These are phyloP conservation scores for Candida sanyiensis DNA, from an alignment of 805 yeast species.

Conservation along the genomic window DNA sequence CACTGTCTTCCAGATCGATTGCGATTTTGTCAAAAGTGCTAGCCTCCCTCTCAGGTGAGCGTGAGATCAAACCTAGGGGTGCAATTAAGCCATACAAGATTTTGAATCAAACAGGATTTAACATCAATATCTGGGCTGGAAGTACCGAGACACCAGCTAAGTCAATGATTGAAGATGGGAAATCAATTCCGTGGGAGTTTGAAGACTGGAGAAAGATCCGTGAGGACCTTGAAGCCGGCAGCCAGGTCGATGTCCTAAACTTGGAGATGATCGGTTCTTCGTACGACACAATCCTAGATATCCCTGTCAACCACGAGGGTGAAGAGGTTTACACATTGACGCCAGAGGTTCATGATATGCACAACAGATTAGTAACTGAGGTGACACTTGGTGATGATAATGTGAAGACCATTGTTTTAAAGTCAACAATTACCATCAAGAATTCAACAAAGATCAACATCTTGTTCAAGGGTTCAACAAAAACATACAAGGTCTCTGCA, in stretches of 20 bases:
- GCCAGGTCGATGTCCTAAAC: constrained; percentile 54
- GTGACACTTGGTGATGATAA: constrained; percentile 66
- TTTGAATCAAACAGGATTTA: constrained; percentile 78
- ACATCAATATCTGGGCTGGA: constrained; percentile 80
- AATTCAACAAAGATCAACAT: constrained; percentile 57
- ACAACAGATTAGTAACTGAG: constrained; percentile 70
- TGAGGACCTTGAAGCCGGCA: constrained; percentile 67
- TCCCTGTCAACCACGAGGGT: constrained; percentile 78
- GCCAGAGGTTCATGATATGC: constrained; percentile 59
- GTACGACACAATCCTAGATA: constrained; percentile 47
- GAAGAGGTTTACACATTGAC: constrained; percentile 64
- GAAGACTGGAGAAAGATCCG: constrained; percentile 90
- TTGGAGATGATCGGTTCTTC: constrained; percentile 51
- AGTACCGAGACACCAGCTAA: constrained; percentile 24
- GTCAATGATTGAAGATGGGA: constrained; percentile 40
- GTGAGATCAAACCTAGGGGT: constrained; percentile 59
- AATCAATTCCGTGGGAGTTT: constrained; percentile 75
- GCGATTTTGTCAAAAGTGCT: constrained; percentile 70
- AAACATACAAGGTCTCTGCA: constrained; percentile 42
- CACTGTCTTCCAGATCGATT: constrained; percentile 75
- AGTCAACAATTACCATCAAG: constrained; percentile 66
- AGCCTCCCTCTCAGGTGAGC: constrained; percentile 47
- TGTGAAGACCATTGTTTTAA: constrained; percentile 69
- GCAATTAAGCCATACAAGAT: constrained; percentile 78
- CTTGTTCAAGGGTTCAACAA: constrained; percentile 29